Evolutionary conservation across 2,329 filamentous ascomycete genomes (phyloP).

Genomic region (Hymenotorrendiella dingleyae): DNA sequence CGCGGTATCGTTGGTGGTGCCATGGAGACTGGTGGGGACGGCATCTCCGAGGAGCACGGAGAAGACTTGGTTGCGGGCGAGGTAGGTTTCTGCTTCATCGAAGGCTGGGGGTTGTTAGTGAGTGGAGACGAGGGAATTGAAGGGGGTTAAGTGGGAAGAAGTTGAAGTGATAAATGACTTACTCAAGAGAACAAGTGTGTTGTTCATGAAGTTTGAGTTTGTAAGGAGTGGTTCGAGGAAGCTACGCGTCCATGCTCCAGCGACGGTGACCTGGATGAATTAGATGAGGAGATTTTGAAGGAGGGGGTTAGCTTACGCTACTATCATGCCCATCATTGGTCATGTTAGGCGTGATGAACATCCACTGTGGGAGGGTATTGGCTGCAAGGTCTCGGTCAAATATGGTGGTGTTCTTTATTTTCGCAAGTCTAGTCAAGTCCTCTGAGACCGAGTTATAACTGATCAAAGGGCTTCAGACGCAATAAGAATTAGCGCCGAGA

Average conservation of each 20-base stretch:
- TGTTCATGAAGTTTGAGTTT: conserved; percentile 64
- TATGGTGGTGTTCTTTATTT: conserved; percentile 66
- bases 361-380: conserved; percentile 62
- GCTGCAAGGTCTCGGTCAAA: conserved; percentile 63
- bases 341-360: conserved; percentile 71
- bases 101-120: conserved; percentile 58
- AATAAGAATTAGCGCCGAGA: neutral
- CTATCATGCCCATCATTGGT: conserved; percentile 72
- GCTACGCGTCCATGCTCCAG: conserved; percentile 59
- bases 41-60: conserved; percentile 68
- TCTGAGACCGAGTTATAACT: conserved; percentile 59
- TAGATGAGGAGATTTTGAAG: too few relatives aligned
- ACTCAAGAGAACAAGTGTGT: conserved; percentile 67
- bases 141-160: neutral
- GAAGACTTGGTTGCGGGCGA: conserved; percentile 59
- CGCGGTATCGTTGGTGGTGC: conserved; percentile 61
- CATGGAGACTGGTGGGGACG: conserved; percentile 53
- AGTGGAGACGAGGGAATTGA: conserved; percentile 58
- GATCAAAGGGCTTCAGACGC: conserved; percentile 39
- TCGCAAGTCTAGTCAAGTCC: conserved; percentile 51
- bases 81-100: conserved; percentile 69
- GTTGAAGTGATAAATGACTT: neutral
- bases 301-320: neutral
- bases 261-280: conserved; percentile 40
- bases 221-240: conserved; percentile 67